These are phyloP conservation scores for Fusarium liriodendri DNA, from an alignment of 2,329 filamentous ascomycete species.

Conservation along the genomic window DNA sequence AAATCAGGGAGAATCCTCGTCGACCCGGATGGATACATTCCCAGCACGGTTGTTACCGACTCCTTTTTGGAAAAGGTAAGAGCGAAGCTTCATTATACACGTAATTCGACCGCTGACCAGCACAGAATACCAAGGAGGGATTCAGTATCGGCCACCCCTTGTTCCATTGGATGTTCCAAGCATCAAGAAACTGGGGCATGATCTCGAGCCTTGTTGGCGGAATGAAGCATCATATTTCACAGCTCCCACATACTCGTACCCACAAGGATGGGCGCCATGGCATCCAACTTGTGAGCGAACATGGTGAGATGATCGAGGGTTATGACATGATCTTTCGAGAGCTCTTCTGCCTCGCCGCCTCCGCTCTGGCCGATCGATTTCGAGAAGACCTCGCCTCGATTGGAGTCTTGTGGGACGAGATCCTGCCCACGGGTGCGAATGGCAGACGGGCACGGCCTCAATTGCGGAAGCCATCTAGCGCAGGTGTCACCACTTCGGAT, in stretches of 20 bases:
- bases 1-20: constrained; percentile 74
- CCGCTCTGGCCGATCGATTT: constrained; percentile 76
- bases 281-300: constrained; percentile 62
- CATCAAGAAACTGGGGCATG: constrained; percentile 80
- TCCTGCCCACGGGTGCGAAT: constrained; percentile 71
- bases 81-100: constrained; percentile 7
- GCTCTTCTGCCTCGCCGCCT: constrained; percentile 83
- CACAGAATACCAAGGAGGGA: constrained; percentile 69
- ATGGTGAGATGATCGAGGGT: constrained; percentile 70
- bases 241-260: constrained; percentile 51
- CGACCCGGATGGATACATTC: constrained; percentile 75
- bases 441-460: constrained; percentile 34
- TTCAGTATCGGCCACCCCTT: constrained; percentile 82
- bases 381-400: constrained; percentile 71
- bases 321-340: constrained; percentile 85
- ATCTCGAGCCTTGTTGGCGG: constrained; percentile 75
- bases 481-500: constrained; percentile 18
- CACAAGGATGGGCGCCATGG: constrained; percentile 36
- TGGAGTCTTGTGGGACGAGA: constrained; percentile 80
- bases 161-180: constrained; percentile 89
- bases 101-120: constrained; percentile 21
- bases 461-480: constrained; percentile 28
- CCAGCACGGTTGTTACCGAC: constrained; percentile 81
- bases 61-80: constrained; percentile 75
- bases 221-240: constrained; percentile 78